A percentile compares a stretch with the other conserved stretches of the same genome.
Conservation (phyloP, 2,329 filamentous ascomycete species). For the Sphaceloma murrayae region DNA sequence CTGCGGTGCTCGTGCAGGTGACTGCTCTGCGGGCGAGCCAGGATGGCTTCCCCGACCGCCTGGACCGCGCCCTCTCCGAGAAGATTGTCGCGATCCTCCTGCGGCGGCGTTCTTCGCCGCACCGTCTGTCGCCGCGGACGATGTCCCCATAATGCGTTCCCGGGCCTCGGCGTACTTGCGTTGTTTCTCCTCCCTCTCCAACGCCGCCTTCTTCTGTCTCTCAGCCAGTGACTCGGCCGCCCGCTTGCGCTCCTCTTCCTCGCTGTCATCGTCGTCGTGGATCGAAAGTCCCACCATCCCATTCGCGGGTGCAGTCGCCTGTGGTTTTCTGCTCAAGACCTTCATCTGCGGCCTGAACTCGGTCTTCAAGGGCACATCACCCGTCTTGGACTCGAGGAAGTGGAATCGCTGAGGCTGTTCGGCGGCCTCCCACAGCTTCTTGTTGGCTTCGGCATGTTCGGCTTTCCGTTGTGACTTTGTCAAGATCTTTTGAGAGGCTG, state of each 20-base stretch:
- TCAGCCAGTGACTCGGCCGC: conserved; percentile 63
- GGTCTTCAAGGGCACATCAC: conserved; percentile 50
- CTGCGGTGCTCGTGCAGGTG: conserved; percentile 28
- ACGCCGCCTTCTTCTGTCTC: conserved; percentile 64
- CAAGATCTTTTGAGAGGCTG: conserved; percentile 41
- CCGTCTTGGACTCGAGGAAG: conserved; percentile 58
- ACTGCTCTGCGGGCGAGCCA: conserved; percentile 30
- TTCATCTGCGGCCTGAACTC: conserved; percentile 76
- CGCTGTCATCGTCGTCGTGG: conserved; percentile 54
- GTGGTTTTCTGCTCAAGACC: conserved; percentile 74
- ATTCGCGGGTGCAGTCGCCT: conserved; percentile 44
- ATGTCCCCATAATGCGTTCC: conserved; percentile 72
- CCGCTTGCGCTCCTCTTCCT: conserved; percentile 51
- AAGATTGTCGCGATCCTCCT: conserved; percentile 28
- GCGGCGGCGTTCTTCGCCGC: conserved; percentile 24
- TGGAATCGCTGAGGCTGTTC: conserved; percentile 66
- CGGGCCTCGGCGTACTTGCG: conserved; percentile 80
- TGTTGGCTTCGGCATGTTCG: conserved; percentile 73
- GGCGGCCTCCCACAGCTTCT: conserved; percentile 83
- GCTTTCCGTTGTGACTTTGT: conserved; percentile 69
- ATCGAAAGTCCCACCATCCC: conserved; percentile 38
- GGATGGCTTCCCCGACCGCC: conserved; percentile 27
- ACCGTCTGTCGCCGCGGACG: no score
- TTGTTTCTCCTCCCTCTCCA: conserved; percentile 81
- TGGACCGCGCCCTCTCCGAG: conserved; percentile 23